Conservation (phyloP, 495 filamentous ascomycete genomes). For the Lepraria neglecta region DNA sequence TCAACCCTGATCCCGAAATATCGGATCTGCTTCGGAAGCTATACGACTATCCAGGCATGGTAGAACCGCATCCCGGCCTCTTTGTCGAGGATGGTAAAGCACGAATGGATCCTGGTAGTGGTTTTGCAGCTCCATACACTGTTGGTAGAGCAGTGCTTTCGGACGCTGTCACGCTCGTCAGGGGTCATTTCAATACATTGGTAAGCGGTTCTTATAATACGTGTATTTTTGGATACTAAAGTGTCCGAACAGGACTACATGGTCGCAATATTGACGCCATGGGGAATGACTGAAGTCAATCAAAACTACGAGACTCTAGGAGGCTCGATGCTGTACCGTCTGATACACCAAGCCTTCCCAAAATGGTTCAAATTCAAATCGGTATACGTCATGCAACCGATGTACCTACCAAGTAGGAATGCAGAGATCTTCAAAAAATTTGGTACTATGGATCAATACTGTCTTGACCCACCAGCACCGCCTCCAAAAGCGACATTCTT, state of each 20-base stretch:
- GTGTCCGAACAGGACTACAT: conserved; percentile 21
- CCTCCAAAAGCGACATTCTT: neutral
- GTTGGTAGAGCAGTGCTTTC: conserved; percentile 39
- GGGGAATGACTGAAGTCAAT: conserved; percentile 27
- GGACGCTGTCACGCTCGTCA: conserved; percentile 40
- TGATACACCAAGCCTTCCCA: conserved; percentile 28
- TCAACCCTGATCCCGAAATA: conserved; percentile 60
- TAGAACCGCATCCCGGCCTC: conserved; percentile 44
- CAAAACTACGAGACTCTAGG: conserved; percentile 25
- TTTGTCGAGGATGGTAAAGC: conserved; percentile 40
- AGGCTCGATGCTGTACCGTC: conserved; percentile 26
- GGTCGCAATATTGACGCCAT: conserved; percentile 21
- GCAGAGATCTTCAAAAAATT: conserved; percentile 27
- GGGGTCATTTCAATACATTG: conserved; percentile 42
- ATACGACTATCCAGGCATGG: conserved; percentile 57
- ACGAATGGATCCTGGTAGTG: conserved; percentile 36
- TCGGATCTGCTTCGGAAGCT: conserved; percentile 55
- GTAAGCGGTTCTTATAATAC: neutral
- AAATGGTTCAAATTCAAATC: conserved; percentile 29
- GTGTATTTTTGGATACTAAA: neutral
- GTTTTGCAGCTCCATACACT: conserved; percentile 40
- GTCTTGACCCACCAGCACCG: conserved; percentile 14
- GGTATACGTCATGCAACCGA: conserved; percentile 28
- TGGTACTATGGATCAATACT: conserved; percentile 25
- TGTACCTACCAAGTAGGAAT: conserved; percentile 29